These are phyloP conservation scores for Talaromyces sp. DNA, from an alignment of 2,329 filamentous ascomycete genomes.

Conservation along the genomic window DNA sequence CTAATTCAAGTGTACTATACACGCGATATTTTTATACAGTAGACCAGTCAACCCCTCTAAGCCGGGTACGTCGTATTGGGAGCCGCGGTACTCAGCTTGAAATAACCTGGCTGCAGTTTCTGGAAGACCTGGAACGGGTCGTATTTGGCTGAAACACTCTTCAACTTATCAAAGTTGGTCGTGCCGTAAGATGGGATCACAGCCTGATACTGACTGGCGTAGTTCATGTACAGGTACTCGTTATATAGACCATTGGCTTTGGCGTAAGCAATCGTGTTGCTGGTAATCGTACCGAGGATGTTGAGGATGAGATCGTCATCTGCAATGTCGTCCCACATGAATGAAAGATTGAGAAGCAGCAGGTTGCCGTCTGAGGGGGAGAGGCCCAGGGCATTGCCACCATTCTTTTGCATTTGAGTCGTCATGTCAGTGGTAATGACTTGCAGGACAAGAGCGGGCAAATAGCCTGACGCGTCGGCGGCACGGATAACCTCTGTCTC, in stretches of 20 bases:
- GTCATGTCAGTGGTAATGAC: slow-evolving; percentile 32
- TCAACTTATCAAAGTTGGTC: slow-evolving; percentile 34
- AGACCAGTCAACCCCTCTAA: not conserved
- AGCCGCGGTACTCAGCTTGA: slow-evolving; percentile 34
- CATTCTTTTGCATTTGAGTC: slow-evolving; percentile 29
- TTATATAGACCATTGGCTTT: slow-evolving; percentile 28
- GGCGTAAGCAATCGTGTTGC: slow-evolving; percentile 28
- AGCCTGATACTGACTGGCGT: slow-evolving; percentile 44
- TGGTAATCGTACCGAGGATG: slow-evolving; percentile 27
- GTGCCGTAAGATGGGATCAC: slow-evolving; percentile 42
- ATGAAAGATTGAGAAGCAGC: slow-evolving; percentile 29
- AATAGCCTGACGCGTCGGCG: slow-evolving; percentile 21
- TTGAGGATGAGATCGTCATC: slow-evolving; percentile 32
- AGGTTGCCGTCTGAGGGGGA: slow-evolving; percentile 24
- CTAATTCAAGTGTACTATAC: not conserved
- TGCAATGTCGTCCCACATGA: slow-evolving; percentile 30
- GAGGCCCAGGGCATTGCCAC: slow-evolving; percentile 37
- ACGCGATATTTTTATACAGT: not conserved
- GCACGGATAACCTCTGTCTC: slow-evolving; percentile 24
- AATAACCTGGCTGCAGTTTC: slow-evolving; percentile 40
- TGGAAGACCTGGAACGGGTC: slow-evolving; percentile 42
- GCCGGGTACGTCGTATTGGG: slow-evolving; percentile 18
- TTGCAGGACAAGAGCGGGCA: slow-evolving; percentile 32
- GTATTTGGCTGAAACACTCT: slow-evolving; percentile 34
- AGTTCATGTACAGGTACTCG: slow-evolving; percentile 48